Evolutionary conservation across 1,284 basidiomycete species (phyloP).

Genomic region (Papiliotrema flavescens): DNA sequence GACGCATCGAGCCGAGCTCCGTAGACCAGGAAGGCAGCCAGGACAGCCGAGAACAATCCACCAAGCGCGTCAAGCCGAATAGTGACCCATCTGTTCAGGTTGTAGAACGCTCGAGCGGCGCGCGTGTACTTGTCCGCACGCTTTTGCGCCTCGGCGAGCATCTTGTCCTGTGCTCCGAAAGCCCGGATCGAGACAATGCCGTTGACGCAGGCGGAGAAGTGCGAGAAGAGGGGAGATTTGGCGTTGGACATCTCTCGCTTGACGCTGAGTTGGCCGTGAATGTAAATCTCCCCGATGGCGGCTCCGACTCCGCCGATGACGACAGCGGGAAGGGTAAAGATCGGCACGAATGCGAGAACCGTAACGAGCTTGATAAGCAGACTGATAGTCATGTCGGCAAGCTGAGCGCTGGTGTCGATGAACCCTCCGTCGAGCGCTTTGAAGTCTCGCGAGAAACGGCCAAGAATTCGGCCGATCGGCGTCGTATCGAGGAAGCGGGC

Average conservation of each 20-base stretch:
- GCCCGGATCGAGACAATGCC: constrained; percentile 58
- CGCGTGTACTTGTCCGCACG: constrained; percentile 49
- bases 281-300: constrained; percentile 54
- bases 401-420: constrained; percentile 34
- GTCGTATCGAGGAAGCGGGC: constrained; percentile 60
- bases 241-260: constrained; percentile 69
- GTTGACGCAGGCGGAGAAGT: constrained; percentile 64
- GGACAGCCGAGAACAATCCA: constrained; percentile 38
- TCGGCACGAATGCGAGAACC: constrained; percentile 54
- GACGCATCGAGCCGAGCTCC: constrained; percentile 36
- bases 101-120: constrained; percentile 43
- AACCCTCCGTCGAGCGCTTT: constrained; percentile 48
- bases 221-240: constrained; percentile 61
- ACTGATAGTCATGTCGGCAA: constrained; percentile 43
- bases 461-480: constrained; percentile 59
- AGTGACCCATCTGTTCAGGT: constrained; percentile 48
- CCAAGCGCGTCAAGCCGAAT: constrained; percentile 48
- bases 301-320: constrained; percentile 53
- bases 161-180: constrained; percentile 45
- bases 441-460: constrained; percentile 61
- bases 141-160: constrained; percentile 36
- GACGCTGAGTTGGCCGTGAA: constrained; percentile 68
- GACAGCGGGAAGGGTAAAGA: constrained; percentile 45
- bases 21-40: constrained; percentile 46
- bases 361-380: constrained; percentile 53